A percentile compares a stretch with the other conserved stretches of the same genome.
Conservation (phyloP, 129 eudicot species). For the Flaveria sonorensis region DNA sequence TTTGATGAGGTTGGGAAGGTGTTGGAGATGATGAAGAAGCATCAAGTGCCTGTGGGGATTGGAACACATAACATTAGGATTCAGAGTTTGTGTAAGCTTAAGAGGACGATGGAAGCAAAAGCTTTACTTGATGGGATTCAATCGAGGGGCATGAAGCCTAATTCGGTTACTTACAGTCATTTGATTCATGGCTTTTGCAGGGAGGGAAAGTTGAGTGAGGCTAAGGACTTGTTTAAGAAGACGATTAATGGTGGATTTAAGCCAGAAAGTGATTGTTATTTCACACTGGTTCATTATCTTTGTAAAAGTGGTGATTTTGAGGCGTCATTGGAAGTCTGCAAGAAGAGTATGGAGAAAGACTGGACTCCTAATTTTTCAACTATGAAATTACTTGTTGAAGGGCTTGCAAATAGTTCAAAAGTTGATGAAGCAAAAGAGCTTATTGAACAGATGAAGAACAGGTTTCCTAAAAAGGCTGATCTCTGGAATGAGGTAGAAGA, state of each 20-base stretch:
- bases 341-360: constrained; percentile 62
- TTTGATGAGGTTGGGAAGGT: constrained; percentile 77
- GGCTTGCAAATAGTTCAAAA: constrained; percentile 62
- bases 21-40: constrained; percentile 63
- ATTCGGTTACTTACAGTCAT: constrained; percentile 56
- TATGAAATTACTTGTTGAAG: constrained; percentile 85
- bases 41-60: constrained; percentile 43
- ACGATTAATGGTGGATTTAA: constrained; percentile 53
- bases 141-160: constrained; percentile 64
- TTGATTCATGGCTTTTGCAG: constrained; percentile 77
- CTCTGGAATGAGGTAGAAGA: constrained; percentile 79
- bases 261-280: constrained; percentile 70
- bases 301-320: constrained; percentile 71
- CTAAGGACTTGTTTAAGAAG: constrained; percentile 56
- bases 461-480: constrained; percentile 57
- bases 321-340: constrained; percentile 59
- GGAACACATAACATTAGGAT: constrained; percentile 71
- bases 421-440: constrained; percentile 72
- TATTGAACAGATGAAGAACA: constrained; percentile 64
- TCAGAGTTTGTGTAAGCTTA: constrained; percentile 84
- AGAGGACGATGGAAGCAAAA: constrained; percentile 64
- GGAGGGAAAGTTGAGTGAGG: constrained; percentile 74
- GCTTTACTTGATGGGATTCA: constrained; percentile 69
- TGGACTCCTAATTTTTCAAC: constrained; percentile 78
- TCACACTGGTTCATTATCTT: constrained; percentile 63